phyloP scores from a whole-genome alignment of 1,139 yeast genomes.

The Yamadazyma sp. region DNA sequence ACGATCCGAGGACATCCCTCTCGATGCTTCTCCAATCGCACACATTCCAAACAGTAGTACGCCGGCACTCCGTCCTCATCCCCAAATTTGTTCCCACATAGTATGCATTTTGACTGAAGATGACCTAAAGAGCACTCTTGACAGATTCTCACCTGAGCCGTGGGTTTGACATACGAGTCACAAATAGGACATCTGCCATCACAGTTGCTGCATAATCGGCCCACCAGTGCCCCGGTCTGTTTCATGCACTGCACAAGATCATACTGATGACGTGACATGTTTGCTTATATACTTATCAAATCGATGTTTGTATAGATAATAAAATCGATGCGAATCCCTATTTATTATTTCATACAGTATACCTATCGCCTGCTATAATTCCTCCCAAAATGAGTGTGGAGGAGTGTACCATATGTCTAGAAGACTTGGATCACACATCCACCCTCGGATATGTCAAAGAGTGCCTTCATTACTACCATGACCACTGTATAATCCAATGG shows the following conservation, averaged over 20 bases:
- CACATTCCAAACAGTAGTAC: constrained; percentile 86
- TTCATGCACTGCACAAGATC: constrained; percentile 85
- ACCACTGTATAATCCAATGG: constrained; percentile 48
- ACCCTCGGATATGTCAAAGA: constrained; percentile 37
- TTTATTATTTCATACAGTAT: not conserved
- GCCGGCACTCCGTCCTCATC: constrained; percentile 56
- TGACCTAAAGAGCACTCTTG: constrained; percentile 84
- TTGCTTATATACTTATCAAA: not conserved
- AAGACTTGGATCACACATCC: constrained; percentile 22
- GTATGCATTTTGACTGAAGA: constrained; percentile 61
- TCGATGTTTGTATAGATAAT: too few relatives aligned
- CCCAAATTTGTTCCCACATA: constrained; percentile 59
- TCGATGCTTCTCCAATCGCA: constrained; percentile 71
- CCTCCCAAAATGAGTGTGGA: constrained; percentile 9
- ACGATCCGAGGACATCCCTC: constrained; percentile 92
- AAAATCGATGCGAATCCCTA: not conserved
- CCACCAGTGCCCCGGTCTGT: constrained; percentile 75
- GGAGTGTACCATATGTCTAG: constrained; percentile 54
- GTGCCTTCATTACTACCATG: constrained; percentile 48
- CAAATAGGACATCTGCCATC: constrained; percentile 93
- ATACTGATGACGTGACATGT: constrained; percentile 88
- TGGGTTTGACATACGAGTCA: constrained; percentile 82
- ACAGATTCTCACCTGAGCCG: constrained; percentile 71
- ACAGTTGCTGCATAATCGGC: constrained; percentile 77
- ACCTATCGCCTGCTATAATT: not conserved